Evolutionary conservation across 2,329 filamentous ascomycete genomes (phyloP), one percentile per base, ranked within the genome.

Genomic region (Anisogramma anomala): DNA sequence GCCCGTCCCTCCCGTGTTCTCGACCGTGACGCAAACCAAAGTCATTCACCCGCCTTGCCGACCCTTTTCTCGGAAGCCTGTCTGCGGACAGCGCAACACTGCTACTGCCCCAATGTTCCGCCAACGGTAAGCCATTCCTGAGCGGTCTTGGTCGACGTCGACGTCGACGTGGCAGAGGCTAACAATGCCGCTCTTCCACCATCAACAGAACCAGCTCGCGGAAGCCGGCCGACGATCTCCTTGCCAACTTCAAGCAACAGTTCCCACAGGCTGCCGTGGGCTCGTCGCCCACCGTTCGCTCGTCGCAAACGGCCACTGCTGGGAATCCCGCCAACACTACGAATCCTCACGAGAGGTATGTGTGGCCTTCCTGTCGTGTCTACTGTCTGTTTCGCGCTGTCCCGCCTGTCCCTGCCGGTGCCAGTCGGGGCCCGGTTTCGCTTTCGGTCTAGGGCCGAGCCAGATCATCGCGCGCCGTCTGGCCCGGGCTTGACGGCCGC

Each of bases 221-320:
- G 62, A 94, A 94, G 67, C 87, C 87, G 42, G 79, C 77, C 59
- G 83, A 88, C 57, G 84, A 88, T 54, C 72, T 94, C 56, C 79
- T 91, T 59, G 79, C 79, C 62, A 79, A 77, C 59, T 94, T 94
- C 65, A 84, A 84, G 60, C 77, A 84, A 55, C 79, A 77, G 51
- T 94, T 94, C 55, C 82, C 85, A 34, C 77, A 88, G 53, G 68
- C 72, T 39, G 67, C 71, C 44, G 66, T 66, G 51, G 58, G 70
- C 39, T 57, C 64, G 43, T 54, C 69, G 40, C 60, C 70, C 53
- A 53, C 65, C 51, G 53, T 58, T 51, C 55, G 64, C 54, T 54
- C 64, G 49, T 60, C 55, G 45, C 58, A 51, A 27, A 52, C 60
- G 20, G 54, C 56, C 35, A 53, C 60, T 17, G 50, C 55, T 15